Evolutionary conservation across 1,139 yeast genomes (phyloP).

Genomic region (Sugiyamaella novakii): DNA sequence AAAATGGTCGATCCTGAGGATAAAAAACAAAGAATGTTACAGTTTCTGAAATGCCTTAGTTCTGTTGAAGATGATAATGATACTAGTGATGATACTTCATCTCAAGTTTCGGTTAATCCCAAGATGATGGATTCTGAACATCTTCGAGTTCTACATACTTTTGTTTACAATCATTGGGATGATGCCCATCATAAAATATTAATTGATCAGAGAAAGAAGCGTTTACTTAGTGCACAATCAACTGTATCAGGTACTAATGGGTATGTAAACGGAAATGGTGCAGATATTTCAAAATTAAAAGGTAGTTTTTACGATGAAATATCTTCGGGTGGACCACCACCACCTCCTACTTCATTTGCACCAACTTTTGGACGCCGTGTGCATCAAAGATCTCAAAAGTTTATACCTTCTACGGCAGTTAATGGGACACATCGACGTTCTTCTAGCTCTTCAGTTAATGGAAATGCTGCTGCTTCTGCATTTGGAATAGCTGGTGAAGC

Average conservation of each 20-base stretch:
- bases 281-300: conserved; percentile 14
- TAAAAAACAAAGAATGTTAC: conserved; percentile 12
- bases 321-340: conserved; percentile 14
- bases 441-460: conserved; percentile 6
- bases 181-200: conserved; percentile 45
- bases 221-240: conserved; percentile 18
- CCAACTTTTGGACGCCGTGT: conserved; percentile 15
- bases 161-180: conserved; percentile 62
- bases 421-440: conserved; percentile 7
- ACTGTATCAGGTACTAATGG: conserved; percentile 5
- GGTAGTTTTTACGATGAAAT: conserved; percentile 16
- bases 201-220: conserved; percentile 34
- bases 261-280: conserved; percentile 6
- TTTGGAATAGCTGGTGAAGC: conserved; percentile 22
- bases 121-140: conserved; percentile 25
- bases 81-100: conserved; percentile 40
- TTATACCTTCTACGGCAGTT: neutral
- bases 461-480: neutral
- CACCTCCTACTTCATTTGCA: conserved; percentile 16
- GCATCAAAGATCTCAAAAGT: conserved; percentile 11
- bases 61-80: conserved; percentile 42
- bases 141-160: conserved; percentile 54
- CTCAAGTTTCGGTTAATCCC: conserved; percentile 20
- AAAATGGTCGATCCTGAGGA: conserved; percentile 7
- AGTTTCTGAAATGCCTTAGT: conserved; percentile 17